Evolutionary conservation across 2,329 filamentous ascomycete genomes (phyloP).

Genomic region (Hymenoscyphus infarciens): DNA sequence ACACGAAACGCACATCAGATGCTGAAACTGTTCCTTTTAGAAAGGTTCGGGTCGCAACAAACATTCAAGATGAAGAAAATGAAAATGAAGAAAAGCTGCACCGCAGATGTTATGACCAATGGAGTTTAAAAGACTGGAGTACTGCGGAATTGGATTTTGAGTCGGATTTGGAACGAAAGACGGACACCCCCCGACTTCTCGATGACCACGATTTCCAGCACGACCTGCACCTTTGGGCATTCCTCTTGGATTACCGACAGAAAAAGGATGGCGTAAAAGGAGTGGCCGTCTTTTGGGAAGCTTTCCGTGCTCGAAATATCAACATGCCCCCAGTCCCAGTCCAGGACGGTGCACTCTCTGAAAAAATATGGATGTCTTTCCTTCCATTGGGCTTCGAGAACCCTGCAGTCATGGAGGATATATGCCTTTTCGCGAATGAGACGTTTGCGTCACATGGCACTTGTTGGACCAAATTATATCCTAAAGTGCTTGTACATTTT

Average conservation of each 20-base stretch:
- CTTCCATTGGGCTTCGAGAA: slow-evolving; percentile 38
- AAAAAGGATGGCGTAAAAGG: slow-evolving; percentile 41
- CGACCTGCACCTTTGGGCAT: slow-evolving; percentile 40
- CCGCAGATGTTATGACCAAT: slow-evolving; percentile 9
- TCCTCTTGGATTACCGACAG: slow-evolving; percentile 40
- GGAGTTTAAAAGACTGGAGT: slow-evolving; percentile 20
- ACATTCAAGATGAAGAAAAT: not conserved
- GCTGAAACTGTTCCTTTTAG: too few relatives aligned
- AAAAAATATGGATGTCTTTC: slow-evolving; percentile 45
- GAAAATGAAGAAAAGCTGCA: not conserved
- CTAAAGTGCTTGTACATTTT: slow-evolving; percentile 40
- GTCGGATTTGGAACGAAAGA: slow-evolving; percentile 28
- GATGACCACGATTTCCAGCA: slow-evolving; percentile 31
- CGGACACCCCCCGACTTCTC: slow-evolving; percentile 30
- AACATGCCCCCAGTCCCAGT: slow-evolving; percentile 43
- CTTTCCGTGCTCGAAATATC: slow-evolving; percentile 33
- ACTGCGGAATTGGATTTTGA: slow-evolving; percentile 31
- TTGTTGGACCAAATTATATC: slow-evolving; percentile 41
- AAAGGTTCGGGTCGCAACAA: too few relatives aligned
- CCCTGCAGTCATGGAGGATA: slow-evolving; percentile 34
- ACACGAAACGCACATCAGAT: too few relatives aligned
- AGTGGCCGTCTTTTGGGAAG: slow-evolving; percentile 42
- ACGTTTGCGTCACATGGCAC: slow-evolving; percentile 39
- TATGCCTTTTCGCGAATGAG: slow-evolving; percentile 41
- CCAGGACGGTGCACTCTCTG: slow-evolving; percentile 37